phyloP scores from a whole-genome alignment of 352 stramenopile species.

The Blastocystis sp. region DNA sequence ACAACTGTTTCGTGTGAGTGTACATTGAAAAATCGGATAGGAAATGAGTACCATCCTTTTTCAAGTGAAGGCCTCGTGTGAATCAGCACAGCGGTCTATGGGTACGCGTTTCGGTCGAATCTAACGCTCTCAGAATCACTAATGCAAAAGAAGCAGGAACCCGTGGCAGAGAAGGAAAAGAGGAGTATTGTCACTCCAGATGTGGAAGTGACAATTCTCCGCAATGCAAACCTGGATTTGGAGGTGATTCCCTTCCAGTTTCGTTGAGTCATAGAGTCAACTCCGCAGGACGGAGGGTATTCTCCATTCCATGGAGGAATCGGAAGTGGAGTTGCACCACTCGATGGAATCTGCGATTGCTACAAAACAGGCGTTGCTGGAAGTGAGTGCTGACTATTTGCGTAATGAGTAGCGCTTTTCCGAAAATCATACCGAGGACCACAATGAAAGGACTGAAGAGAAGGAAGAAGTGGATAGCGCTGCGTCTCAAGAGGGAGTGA shows the following conservation, averaged over 20 bases:
- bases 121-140: conserved; percentile 2
- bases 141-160: not conserved
- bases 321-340: too few relatives aligned
- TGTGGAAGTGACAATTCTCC: conserved; percentile 36
- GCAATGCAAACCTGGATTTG: conserved; percentile 40
- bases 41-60: conserved; percentile 36
- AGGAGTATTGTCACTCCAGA: conserved; percentile 21
- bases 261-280: too few relatives aligned
- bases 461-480: not conserved
- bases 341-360: too few relatives aligned
- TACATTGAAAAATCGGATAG: not conserved
- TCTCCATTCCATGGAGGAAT: too few relatives aligned
- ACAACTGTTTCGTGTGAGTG: not conserved
- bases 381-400: too few relatives aligned
- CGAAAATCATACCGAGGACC: not conserved
- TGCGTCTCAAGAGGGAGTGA: too few relatives aligned
- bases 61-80: conserved; percentile 35
- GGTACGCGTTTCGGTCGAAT: not conserved
- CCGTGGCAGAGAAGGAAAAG: not conserved
- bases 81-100: conserved; percentile 20
- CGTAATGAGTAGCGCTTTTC: not conserved
- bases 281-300: too few relatives aligned
- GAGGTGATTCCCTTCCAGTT: not conserved
- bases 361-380: too few relatives aligned
- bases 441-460: not conserved